phyloP scores from a whole-genome alignment of 768 basidiomycete species.

The Trichaptum fuscoviolaceum region DNA sequence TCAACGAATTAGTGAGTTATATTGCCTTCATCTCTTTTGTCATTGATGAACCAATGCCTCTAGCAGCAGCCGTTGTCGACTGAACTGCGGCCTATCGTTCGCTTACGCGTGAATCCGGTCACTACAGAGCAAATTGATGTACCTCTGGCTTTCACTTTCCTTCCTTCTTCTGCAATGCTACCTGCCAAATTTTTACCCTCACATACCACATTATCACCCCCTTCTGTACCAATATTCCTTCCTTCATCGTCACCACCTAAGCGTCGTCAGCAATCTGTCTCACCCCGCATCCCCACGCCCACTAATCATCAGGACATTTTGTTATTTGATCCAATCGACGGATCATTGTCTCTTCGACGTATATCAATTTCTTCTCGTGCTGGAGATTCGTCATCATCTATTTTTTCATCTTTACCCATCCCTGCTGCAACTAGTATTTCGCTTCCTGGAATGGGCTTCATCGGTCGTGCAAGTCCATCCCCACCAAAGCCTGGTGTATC shows the following conservation, averaged over 20 bases:
- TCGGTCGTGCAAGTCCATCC: conserved; percentile 31
- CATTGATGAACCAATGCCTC: conserved; percentile 1
- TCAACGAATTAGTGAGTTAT: conserved; percentile 40
- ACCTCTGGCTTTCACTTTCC: conserved; percentile 54
- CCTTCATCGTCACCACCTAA: conserved; percentile 23
- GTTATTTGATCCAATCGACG: conserved; percentile 58
- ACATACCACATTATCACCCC: conserved; percentile 12
- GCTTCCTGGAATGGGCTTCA: conserved; percentile 47
- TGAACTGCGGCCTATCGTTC: conserved; percentile 50
- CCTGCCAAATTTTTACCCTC: conserved; percentile 38
- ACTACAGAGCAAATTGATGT: conserved; percentile 26
- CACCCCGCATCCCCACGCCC: conserved; percentile 20
- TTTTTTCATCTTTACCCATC: conserved; percentile 24
- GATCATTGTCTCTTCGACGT: conserved; percentile 50
- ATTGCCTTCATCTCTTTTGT: conserved; percentile 4
- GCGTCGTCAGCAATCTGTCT: conserved; percentile 22
- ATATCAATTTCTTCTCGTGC: conserved; percentile 32
- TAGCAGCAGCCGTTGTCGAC: conserved; percentile 46
- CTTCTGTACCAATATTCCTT: conserved; percentile 23
- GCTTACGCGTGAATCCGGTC: conserved; percentile 36
- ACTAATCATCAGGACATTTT: conserved; percentile 61
- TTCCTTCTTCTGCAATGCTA: conserved; percentile 29
- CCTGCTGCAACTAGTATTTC: conserved; percentile 53
- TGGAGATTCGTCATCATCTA: conserved; percentile 16
- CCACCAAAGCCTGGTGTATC: conserved; percentile 19